phyloP scores from a whole-genome alignment of 176 grass and related monocot species.

The Hsuehochloa calcarea region DNA sequence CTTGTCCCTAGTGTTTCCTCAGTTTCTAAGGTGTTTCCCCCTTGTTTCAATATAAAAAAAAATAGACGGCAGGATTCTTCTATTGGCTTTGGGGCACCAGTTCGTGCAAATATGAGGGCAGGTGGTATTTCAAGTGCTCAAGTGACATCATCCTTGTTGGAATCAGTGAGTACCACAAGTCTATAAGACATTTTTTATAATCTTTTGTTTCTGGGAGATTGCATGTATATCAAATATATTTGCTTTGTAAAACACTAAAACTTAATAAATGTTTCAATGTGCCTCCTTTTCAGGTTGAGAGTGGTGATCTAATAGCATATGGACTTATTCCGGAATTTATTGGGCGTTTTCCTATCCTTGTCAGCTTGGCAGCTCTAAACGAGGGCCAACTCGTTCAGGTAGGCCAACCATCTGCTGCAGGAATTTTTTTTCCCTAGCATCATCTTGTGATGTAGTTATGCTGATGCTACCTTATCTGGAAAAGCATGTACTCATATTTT shows the following conservation, averaged over 20 bases:
- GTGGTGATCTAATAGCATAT: slow-evolving; percentile 94
- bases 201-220: slow-evolving; percentile 19
- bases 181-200: neutral
- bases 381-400: slow-evolving; percentile 96
- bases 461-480: neutral
- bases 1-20: slow-evolving; percentile 18
- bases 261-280: neutral
- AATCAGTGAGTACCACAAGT: slow-evolving; percentile 62
- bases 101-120: slow-evolving; percentile 78
- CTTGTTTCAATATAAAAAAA: neutral
- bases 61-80: slow-evolving; percentile 87
- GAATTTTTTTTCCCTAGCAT: neutral
- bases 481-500: neutral
- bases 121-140: slow-evolving; percentile 76
- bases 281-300: slow-evolving; percentile 73
- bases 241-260: slow-evolving; percentile 27
- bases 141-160: slow-evolving; percentile 86
- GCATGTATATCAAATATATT: neutral
- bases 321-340: slow-evolving; percentile 98
- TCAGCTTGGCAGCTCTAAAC: slow-evolving; percentile 82
- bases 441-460: neutral
- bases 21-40: slow-evolving; percentile 6
- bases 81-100: slow-evolving; percentile 92
- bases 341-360: slow-evolving; percentile 93
- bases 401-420: neutral